These are phyloP conservation scores for Bolboschoenoplectus hybrid DNA, from an alignment of 202 grass and related monocot species.

Conservation along the genomic window DNA sequence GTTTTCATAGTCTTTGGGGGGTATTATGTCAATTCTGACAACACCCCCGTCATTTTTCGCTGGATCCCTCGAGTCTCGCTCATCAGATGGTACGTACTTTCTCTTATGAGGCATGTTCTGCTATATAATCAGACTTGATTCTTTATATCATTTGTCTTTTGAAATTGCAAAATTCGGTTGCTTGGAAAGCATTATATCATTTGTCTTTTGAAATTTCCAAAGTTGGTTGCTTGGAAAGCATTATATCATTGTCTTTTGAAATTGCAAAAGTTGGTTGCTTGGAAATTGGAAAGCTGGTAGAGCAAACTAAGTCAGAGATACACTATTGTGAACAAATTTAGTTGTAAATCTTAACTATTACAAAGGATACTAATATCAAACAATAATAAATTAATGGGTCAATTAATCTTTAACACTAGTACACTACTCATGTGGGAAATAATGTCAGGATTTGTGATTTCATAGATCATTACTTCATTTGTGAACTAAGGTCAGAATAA, in stretches of 20 bases:
- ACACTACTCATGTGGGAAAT: not conserved
- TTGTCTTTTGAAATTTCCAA: too few relatives aligned
- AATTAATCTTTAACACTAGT: not conserved
- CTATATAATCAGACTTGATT: too few relatives aligned
- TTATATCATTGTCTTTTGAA: not conserved
- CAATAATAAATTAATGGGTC: too few relatives aligned
- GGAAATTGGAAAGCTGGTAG: not conserved
- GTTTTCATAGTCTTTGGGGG: constrained; percentile 98
- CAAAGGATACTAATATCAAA: too few relatives aligned
- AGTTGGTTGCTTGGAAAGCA: too few relatives aligned
- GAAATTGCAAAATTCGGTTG: too few relatives aligned
- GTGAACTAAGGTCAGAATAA: not conserved
- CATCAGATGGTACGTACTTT: constrained; percentile 80
- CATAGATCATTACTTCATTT: not conserved
- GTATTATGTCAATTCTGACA: constrained; percentile 91
- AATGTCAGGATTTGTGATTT: not conserved
- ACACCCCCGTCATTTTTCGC: constrained; percentile 58
- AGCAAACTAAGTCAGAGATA: not conserved
- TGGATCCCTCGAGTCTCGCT: constrained; percentile 45
- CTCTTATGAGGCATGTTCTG: not conserved
- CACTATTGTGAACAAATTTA: too few relatives aligned
- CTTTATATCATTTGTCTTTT: too few relatives aligned
- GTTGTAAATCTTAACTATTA: not conserved
- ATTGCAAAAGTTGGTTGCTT: not conserved
- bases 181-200: too few relatives aligned